Percentiles rank a stretch among this genome's conserved stretches.
These are phyloP conservation scores for Chlorella sp. DNA, from an alignment of 139 green algal species.

Conservation along the genomic window DNA sequence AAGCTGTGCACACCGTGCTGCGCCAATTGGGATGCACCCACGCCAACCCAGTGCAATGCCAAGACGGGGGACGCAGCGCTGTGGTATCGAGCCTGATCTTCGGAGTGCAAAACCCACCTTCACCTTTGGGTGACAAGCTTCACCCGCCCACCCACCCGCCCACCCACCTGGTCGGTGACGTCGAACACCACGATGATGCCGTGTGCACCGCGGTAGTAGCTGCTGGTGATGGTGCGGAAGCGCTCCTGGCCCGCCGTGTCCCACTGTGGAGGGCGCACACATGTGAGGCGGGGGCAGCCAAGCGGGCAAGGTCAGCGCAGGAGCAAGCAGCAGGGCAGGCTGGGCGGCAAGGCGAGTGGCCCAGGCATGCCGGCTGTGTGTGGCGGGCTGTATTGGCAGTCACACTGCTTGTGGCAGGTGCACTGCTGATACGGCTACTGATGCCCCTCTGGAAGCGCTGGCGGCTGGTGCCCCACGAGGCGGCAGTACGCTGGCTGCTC, in stretches of 20 bases:
- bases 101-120: too few species aligned
- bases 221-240: conserved; percentile 98
- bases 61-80: too few species aligned
- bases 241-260: conserved; percentile 99
- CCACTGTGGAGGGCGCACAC: conserved; percentile 78
- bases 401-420: too few species aligned
- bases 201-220: conserved; percentile 98
- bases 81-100: too few species aligned
- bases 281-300: neutral
- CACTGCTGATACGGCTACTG: too few species aligned
- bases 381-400: too few species aligned
- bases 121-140: too few species aligned
- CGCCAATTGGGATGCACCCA: neutral
- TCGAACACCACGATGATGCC: conserved; percentile 99
- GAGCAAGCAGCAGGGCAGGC: neutral
- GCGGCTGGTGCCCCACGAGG: neutral
- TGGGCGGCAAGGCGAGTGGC: too few species aligned
- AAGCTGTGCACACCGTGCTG: too few species aligned
- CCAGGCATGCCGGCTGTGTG: too few species aligned
- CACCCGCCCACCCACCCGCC: neutral
- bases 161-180: conserved; percentile 91
- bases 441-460: too few species aligned
- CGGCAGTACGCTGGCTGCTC: conserved; percentile 29
- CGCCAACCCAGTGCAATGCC: too few species aligned
- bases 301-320: neutral